These are phyloP conservation scores for Trametes sp. DNA, from an alignment of 1,284 basidiomycete species.

Conservation along the genomic window DNA sequence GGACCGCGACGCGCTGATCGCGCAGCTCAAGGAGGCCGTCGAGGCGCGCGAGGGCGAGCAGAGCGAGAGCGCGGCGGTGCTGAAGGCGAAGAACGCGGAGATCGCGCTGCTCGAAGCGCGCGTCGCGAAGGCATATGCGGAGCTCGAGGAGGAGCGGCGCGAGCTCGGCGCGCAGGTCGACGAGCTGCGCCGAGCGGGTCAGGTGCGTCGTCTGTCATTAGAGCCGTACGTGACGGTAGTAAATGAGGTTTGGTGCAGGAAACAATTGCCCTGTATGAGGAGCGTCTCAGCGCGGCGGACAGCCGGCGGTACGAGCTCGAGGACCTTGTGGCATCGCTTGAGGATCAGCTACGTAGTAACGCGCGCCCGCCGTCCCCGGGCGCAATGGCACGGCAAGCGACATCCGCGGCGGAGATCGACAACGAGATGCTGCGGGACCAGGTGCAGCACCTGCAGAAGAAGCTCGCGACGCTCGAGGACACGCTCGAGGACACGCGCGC, in stretches of 20 bases:
- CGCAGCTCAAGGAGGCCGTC: constrained; percentile 59
- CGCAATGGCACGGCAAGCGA: constrained; percentile 49
- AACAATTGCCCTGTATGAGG: constrained; percentile 93
- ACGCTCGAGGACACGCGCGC: constrained; percentile 81
- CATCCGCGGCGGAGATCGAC: constrained; percentile 86
- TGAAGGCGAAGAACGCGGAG: constrained; percentile 63
- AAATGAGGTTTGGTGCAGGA: constrained; percentile 58
- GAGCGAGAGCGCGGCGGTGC: constrained; percentile 56
- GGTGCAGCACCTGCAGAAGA: constrained; percentile 83
- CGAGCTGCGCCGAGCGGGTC: constrained; percentile 83
- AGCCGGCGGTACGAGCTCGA: constrained; percentile 82
- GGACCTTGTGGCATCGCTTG: constrained; percentile 67
- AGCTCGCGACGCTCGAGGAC: constrained; percentile 83
- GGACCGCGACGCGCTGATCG: constrained; percentile 52
- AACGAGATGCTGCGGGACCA: constrained; percentile 92
- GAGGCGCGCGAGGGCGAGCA: constrained; percentile 60
- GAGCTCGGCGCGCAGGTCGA: constrained; percentile 79
- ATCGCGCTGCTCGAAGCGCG: constrained; percentile 60
- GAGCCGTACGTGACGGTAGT: too few relatives aligned
- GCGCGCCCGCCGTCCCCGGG: constrained; percentile 48
- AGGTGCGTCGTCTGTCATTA: constrained; percentile 55
- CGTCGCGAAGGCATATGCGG: constrained; percentile 54
- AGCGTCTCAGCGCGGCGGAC: constrained; percentile 77
- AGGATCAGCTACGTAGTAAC: constrained; percentile 59
- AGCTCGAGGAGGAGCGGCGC: constrained; percentile 70